Evolutionary conservation across 2,329 filamentous ascomycete species (phyloP).

Genomic region (Teratosphaeria viscida): DNA sequence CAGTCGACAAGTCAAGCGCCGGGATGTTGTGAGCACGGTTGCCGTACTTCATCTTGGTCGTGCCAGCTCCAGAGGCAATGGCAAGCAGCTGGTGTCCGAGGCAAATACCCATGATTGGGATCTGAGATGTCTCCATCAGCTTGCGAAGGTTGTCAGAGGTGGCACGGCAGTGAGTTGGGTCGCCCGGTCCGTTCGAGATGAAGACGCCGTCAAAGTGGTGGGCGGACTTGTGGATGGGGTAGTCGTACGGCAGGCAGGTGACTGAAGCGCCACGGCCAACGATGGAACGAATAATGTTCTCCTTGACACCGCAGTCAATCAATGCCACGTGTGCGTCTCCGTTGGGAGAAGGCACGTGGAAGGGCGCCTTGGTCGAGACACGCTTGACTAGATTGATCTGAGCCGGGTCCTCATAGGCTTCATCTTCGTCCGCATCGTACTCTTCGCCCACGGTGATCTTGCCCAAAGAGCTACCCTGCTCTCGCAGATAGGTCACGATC

Average conservation of each 20-base stretch:
- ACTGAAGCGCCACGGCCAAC: constrained; percentile 85
- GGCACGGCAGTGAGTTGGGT: constrained; percentile 91
- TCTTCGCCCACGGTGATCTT: constrained; percentile 92
- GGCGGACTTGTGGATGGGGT: constrained; percentile 95
- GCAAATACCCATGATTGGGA: constrained; percentile 96
- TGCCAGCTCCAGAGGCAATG: constrained; percentile 75
- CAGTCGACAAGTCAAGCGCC: constrained; percentile 84
- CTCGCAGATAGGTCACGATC: constrained; percentile 89
- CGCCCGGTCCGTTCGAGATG: constrained; percentile 97
- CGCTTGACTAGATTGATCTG: constrained; percentile 94
- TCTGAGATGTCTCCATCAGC: constrained; percentile 80
- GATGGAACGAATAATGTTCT: constrained; percentile 95
- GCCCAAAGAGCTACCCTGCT: constrained; percentile 92
- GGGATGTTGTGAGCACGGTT: constrained; percentile 99
- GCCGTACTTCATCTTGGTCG: constrained; percentile 97
- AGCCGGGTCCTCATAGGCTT: constrained; percentile 87
- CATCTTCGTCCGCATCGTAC: constrained; percentile 96
- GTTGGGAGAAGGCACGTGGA: constrained; percentile 77
- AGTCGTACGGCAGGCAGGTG: constrained; percentile 92
- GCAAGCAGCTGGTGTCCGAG: constrained; percentile 93
- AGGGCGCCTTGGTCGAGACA: constrained; percentile 96
- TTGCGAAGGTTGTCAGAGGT: constrained; percentile 87
- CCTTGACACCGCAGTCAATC: constrained; percentile 97
- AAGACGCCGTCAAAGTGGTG: constrained; percentile 98
- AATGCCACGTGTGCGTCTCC: constrained; percentile 85